Evolutionary conservation across 768 basidiomycete genomes (phyloP).

Genomic region (Cyclocybe cylindracea): DNA sequence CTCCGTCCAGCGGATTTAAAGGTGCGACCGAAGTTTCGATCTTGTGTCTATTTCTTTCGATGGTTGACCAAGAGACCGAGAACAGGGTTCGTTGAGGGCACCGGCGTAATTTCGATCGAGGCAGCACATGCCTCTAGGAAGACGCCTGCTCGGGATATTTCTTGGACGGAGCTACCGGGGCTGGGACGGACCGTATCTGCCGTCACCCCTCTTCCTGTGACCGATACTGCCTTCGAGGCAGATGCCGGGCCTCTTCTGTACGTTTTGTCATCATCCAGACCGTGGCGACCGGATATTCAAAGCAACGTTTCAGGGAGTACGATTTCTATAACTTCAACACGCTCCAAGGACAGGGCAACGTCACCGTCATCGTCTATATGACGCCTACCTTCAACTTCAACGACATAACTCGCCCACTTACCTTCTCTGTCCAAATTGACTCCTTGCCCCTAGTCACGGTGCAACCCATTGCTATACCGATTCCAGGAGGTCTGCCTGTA

Average conservation of each 20-base stretch:
- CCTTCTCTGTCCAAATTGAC: slow-evolving; percentile 54
- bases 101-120: slow-evolving; percentile 66
- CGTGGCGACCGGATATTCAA: background rate
- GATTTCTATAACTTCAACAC: slow-evolving; percentile 66
- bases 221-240: slow-evolving; percentile 55
- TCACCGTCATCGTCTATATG: slow-evolving; percentile 48
- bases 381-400: slow-evolving; percentile 57
- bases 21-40: slow-evolving; percentile 32
- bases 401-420: slow-evolving; percentile 49
- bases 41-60: background rate
- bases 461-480: slow-evolving; percentile 47
- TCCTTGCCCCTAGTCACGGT: slow-evolving; percentile 37
- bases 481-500: slow-evolving; percentile 45
- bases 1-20: slow-evolving; percentile 44
- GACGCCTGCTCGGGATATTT: slow-evolving; percentile 46
- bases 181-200: slow-evolving; percentile 63
- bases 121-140: slow-evolving; percentile 58
- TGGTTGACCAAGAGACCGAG: background rate
- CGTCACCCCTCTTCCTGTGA: slow-evolving; percentile 58
- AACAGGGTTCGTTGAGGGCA: slow-evolving; percentile 62
- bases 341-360: slow-evolving; percentile 36
- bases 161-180: slow-evolving; percentile 61
- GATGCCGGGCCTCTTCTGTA: slow-evolving; percentile 66
- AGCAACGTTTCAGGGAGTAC: slow-evolving; percentile 47
- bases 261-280: slow-evolving; percentile 16